Evolutionary conservation across 2,329 filamentous ascomycete genomes (phyloP), one percentile per base, ranked within the genome.

Genomic region (Phaeomoniella chlamydospora): DNA sequence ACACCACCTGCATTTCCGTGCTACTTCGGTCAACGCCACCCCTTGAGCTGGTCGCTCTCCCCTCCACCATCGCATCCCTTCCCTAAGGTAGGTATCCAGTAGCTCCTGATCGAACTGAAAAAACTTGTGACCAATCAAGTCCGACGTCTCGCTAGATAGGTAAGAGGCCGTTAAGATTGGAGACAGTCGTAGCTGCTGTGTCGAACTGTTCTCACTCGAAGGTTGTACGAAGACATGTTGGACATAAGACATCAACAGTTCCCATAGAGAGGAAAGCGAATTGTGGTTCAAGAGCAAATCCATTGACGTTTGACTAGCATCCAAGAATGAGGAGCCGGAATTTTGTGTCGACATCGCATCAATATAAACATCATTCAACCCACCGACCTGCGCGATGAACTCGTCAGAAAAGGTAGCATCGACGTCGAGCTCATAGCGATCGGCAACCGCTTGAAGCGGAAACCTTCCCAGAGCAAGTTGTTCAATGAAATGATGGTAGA

Each of bases 401-500:
- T 63, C 59, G 47, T 92, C 80, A 0, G 84, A 86, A 51, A 96
- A 92, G 0, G 66, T 52, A 3, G 67, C 67, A 11, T 79, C 42
- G 0, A 73, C 57, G 18, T 83, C 67, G 5, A 94, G 63, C 0
- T 67, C 64, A 46, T 94, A 92, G 1, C 86, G 77, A 4, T 65
- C 54, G 39, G 88, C 76, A 1, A 96, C 65, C 0, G 65, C 59
- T 14, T 72, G 57, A 22, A 85, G 82, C 38, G 85, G 72, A 0
- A 94, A 67, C 5, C 70, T 68, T 34, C 78, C 78, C 1, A 73
- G 68, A 1, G 80, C 82, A 48, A 96, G 74, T 2, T 77, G 69
- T 6, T 77, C 74, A n/a, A 98, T 65, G 36, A 96, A 75, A 16
- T 77, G 77, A 45, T 88, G 86, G 52, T 96, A 98, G 0, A 96